These are phyloP conservation scores for Parietaria judaica DNA, from an alignment of 306 rosid species.

Conservation along the genomic window DNA sequence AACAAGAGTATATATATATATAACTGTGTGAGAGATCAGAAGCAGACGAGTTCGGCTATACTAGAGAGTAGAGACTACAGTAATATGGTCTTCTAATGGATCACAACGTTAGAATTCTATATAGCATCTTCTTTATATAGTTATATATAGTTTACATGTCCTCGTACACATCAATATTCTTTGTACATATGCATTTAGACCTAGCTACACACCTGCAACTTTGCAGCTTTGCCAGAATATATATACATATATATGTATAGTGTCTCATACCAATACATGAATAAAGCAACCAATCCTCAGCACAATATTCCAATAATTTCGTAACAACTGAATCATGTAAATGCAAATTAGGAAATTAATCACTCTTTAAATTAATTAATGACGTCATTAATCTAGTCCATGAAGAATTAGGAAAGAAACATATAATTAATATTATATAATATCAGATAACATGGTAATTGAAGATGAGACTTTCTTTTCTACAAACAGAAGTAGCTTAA, in stretches of 20 bases:
- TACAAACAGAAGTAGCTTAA: slow-evolving; percentile 4
- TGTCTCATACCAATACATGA: too few relatives aligned
- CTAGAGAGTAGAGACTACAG: too few relatives aligned
- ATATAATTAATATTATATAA: neutral
- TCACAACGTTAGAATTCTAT: too few relatives aligned
- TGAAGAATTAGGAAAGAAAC: neutral
- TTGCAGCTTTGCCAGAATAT: slow-evolving; percentile 4
- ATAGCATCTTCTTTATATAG: neutral
- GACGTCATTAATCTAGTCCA: neutral
- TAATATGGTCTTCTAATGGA: too few relatives aligned
- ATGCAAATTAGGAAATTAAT: neutral
- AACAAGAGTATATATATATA: too few relatives aligned
- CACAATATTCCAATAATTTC: neutral
- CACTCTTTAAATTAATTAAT: neutral
- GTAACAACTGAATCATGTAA: too few relatives aligned
- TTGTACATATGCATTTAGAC: neutral
- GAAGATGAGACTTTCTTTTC: neutral
- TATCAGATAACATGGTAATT: neutral
- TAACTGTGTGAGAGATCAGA: too few relatives aligned
- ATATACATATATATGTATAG: neutral
- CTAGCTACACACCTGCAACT: neutral
- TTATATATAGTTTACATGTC: neutral
- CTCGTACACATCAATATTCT: slow-evolving; percentile 3
- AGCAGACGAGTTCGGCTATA: too few relatives aligned
- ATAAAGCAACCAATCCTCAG: neutral